phyloP scores from a whole-genome alignment of 169 alveolate species.

The Theileria equi region DNA sequence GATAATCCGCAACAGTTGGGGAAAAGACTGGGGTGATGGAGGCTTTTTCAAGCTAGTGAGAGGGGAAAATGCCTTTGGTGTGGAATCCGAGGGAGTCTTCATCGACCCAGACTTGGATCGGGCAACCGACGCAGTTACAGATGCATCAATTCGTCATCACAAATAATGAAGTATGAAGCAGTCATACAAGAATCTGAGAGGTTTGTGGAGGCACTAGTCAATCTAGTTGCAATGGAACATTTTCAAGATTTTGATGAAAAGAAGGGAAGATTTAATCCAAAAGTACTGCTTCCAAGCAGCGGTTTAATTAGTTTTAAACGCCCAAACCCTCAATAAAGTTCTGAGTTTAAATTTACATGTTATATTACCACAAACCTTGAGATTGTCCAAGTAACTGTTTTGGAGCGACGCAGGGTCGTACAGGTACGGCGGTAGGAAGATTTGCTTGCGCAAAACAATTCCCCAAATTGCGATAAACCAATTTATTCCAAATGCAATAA shows the following conservation, averaged over 20 bases:
- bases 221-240: conserved; percentile 22
- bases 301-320: conserved; percentile 23
- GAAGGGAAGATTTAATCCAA: conserved; percentile 2
- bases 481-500: conserved; percentile 22
- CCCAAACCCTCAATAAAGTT: conserved; percentile 60
- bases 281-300: conserved; percentile 21
- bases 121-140: not conserved
- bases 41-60: conserved; percentile 73
- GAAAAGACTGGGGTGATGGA: conserved; percentile 73
- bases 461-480: conserved; percentile 57
- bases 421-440: conserved; percentile 58
- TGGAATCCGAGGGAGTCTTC: conserved; percentile 83
- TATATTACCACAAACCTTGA: conserved; percentile 25
- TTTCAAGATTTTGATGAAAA: not conserved
- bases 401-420: conserved; percentile 57
- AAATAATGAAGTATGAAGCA: conserved; percentile 1
- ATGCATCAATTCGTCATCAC: not conserved
- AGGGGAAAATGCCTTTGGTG: conserved; percentile 77
- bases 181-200: not conserved
- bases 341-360: conserved; percentile 6
- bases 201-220: conserved; percentile 7
- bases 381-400: conserved; percentile 20
- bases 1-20: conserved; percentile 67
- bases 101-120: conserved; percentile 79
- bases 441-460: conserved; percentile 25